A percentile compares a stretch with the other conserved stretches of the same genome.
Evolutionary conservation across 2,329 filamentous ascomycete genomes (phyloP).

Genomic region (Xylaria sp.): DNA sequence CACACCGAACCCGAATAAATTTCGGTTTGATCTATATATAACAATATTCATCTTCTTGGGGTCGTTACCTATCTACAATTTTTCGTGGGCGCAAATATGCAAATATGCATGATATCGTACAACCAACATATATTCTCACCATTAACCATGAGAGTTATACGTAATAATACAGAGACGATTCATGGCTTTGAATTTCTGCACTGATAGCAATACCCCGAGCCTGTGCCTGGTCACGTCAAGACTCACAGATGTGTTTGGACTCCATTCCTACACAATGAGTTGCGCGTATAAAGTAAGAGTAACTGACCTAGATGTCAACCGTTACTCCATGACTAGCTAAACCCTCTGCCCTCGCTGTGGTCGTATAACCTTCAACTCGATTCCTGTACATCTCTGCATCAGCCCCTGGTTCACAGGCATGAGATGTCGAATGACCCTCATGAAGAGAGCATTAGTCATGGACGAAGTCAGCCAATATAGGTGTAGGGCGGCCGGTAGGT

Average conservation of each 20-base stretch:
- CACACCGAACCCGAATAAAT: neutral
- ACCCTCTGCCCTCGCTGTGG: slow-evolving; percentile 31
- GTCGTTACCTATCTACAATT: slow-evolving; percentile 4
- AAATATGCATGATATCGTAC: slow-evolving; percentile 10
- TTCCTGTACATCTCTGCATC: slow-evolving; percentile 40
- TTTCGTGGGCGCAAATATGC: neutral
- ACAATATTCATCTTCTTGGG: slow-evolving; percentile 2
- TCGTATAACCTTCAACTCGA: slow-evolving; percentile 38
- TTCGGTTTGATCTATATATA: slow-evolving; percentile 20
- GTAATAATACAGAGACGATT: slow-evolving; percentile 1
- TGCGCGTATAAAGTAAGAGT: neutral
- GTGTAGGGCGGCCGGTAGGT: slow-evolving; percentile 57
- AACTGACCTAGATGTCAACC: neutral
- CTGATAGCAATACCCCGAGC: neutral
- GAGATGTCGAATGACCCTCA: slow-evolving; percentile 37
- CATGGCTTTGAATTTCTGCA: neutral
- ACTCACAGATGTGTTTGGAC: neutral
- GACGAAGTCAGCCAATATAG: slow-evolving; percentile 58
- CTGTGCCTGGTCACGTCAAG: neutral
- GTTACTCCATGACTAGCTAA: neutral
- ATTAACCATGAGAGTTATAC: neutral
- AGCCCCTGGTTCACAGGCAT: slow-evolving; percentile 43
- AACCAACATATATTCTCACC: neutral
- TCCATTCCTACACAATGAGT: neutral
- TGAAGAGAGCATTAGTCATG: slow-evolving; percentile 41